Evolutionary conservation across 495 filamentous ascomycete species (phyloP), one percentile per base, ranked within the genome.

Genomic region (Evansstolkia leycettana): DNA sequence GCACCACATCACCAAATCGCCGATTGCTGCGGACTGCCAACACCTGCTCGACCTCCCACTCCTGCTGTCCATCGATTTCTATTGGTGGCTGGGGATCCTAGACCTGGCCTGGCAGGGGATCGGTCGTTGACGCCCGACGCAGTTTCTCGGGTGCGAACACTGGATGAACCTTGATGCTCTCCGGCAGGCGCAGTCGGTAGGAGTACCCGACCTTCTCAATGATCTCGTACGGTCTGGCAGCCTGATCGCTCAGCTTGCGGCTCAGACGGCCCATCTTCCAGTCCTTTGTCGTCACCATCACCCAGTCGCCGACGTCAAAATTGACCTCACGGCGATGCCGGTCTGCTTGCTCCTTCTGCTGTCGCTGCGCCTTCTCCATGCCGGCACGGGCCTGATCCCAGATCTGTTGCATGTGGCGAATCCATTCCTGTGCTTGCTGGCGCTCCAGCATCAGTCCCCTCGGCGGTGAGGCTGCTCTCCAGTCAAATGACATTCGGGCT

Each of bases 21-120:
- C n/a, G n/a, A n/a, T n/a, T n/a, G n/a, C n/a, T n/a, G n/a, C n/a
- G n/a, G n/a, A n/a, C n/a, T n/a, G n/a, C n/a, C n/a, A n/a, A n/a
- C n/a, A n/a, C n/a, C n/a, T n/a, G n/a, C n/a, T n/a, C n/a, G 17
- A 46, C 40, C 18, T 47, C 40, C 33, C 13, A 47, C 28, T 47
- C 40, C 5, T 33, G 2, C 23, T 36, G 14, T 11, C 36, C 33
- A 9, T 37, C 17, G 3, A 47, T 28, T 1, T 28, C 11, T 1
- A 37, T 17, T 10, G 23, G 40, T 8, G 28, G 36, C 2, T 19
- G 19, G 0, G 26, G 26, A n/a, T 43, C 29, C 1, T 10, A 1
- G 2, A 24, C 7, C 19, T 43, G 20, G 1, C 37, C 33, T 0
- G 1, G 2, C 0, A 47, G 16, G 0, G 44, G 36, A 20, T 34